These are phyloP conservation scores for Heracleum sosnowskyi DNA, from an alignment of 129 eudicot genomes.

Conservation along the genomic window DNA sequence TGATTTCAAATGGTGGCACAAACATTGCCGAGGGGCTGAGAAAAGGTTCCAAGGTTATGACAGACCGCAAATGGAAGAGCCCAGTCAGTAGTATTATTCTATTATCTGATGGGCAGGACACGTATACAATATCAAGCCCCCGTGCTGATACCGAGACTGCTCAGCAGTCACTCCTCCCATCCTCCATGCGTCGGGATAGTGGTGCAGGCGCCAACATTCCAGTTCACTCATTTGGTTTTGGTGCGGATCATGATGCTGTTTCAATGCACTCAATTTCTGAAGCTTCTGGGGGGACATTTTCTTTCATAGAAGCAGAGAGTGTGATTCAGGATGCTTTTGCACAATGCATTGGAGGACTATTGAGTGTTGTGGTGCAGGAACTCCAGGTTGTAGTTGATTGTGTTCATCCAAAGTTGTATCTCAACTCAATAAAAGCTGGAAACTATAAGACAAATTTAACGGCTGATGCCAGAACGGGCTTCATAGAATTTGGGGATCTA, in stretches of 20 bases:
- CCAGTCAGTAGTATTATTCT: conserved; percentile 69
- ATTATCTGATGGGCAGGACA: conserved; percentile 94
- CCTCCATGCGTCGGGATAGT: conserved; percentile 37
- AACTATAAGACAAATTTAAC: conserved; percentile 38
- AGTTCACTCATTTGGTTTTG: conserved; percentile 89
- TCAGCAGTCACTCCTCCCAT: conserved; percentile 42
- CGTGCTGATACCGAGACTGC: conserved; percentile 14
- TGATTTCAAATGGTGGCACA: conserved; percentile 72
- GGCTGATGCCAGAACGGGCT: conserved; percentile 34
- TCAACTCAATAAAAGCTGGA: conserved; percentile 64
- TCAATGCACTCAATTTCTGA: conserved; percentile 83
- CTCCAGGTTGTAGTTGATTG: conserved; percentile 52
- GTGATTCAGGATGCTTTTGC: conserved; percentile 96
- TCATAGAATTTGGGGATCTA: conserved; percentile 65
- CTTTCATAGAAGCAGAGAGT: conserved; percentile 68
- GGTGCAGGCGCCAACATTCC: conserved; percentile 38
- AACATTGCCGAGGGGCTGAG: conserved; percentile 70
- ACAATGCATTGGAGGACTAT: conserved; percentile 90
- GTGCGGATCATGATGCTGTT: conserved; percentile 78
- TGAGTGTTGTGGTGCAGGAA: conserved; percentile 82
- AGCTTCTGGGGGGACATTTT: conserved; percentile 81
- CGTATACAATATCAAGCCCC: conserved; percentile 43
- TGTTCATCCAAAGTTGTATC: conserved; percentile 34
- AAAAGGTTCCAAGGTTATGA: conserved; percentile 68
- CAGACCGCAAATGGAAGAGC: conserved; percentile 55